Evolutionary conservation across 78 protist genomes (phyloP), one percentile per base, ranked within the genome.

Genomic region (Dictyostelium capitatum): DNA sequence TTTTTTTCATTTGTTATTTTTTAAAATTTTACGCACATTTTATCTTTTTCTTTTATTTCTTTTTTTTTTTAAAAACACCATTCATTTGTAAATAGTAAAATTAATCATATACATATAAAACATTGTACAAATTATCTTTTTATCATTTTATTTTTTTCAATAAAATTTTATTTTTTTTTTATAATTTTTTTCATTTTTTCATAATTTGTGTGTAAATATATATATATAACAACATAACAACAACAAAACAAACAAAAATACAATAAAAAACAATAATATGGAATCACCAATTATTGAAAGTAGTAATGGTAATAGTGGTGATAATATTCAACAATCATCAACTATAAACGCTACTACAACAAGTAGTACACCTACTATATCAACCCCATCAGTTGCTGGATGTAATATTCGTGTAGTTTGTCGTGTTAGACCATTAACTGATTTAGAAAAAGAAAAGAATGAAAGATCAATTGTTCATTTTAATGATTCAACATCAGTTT

Each of bases 351-450:
- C 1, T 2, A 37, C 43, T 37, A 37, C 43, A 37, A 2, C 43
- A 37, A 37, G 43, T 2, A 37, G 2, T 9, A 62, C 70, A 62
- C 70, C 70, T 25, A 62, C 70, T n/a, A 30, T 62, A 11, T 48
- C 75, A 67, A 11, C 41, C 14, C 23, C 41, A 77, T 3, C n/a
- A 25, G 25, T 64, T 6, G 25, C 46, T 41, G 30, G 48, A 43
- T 43, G 54, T 17, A 46, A 77, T 50, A 77, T 87, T 37, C 43
- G 93, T 20, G 93, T 87, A 32, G 93, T 87, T 6, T 74, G 85
- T 50, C 43, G 93, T 20, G 79, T 87, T 17, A 56, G 93, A 64
- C 93, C 93, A 77, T 19, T 87, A 28, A 87, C 93, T 12, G 93
- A 87, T 28, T 25, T 64, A 15, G 93, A 87, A 25, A 20, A 17